Evolutionary conservation across 768 basidiomycete genomes (phyloP).

Genomic region (Austroboletus festivus): DNA sequence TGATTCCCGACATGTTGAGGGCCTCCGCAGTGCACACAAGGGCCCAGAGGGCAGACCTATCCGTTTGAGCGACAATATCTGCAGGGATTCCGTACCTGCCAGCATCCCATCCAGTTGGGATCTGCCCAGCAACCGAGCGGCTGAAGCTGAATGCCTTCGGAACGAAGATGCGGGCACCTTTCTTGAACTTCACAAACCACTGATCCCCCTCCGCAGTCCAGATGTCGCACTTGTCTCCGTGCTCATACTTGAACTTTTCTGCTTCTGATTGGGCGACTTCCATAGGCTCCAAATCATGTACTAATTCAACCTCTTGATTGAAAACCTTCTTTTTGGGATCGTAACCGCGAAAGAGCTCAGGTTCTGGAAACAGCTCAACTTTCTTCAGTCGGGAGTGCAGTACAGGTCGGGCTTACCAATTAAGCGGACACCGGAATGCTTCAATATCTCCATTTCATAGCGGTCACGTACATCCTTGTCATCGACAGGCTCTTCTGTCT

Average conservation of each 20-base stretch:
- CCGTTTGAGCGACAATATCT: slow-evolving; percentile 92
- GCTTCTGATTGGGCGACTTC: slow-evolving; percentile 92
- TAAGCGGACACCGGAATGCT: slow-evolving; percentile 87
- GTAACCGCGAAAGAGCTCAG: slow-evolving; percentile 96
- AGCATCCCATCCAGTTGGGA: slow-evolving; percentile 97
- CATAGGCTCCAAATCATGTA: slow-evolving; percentile 94
- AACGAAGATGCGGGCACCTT: slow-evolving; percentile 87
- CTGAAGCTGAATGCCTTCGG: slow-evolving; percentile 96
- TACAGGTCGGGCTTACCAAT: slow-evolving; percentile 62
- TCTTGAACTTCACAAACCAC: slow-evolving; percentile 99
- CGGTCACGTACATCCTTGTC: slow-evolving; percentile 94
- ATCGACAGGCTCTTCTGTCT: slow-evolving; percentile 90
- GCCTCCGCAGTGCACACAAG: slow-evolving; percentile 93
- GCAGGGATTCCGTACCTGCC: slow-evolving; percentile 95
- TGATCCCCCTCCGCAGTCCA: slow-evolving; percentile 92
- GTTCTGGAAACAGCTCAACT: slow-evolving; percentile 54
- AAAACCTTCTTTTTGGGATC: slow-evolving; percentile 97
- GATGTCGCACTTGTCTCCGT: slow-evolving; percentile 93
- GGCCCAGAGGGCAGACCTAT: slow-evolving; percentile 92
- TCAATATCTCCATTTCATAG: slow-evolving; percentile 92
- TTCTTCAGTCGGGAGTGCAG: background rate
- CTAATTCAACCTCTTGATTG: slow-evolving; percentile 94
- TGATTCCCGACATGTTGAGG: slow-evolving; percentile 94
- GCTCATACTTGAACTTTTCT: slow-evolving; percentile 92
- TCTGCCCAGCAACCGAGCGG: slow-evolving; percentile 91